Conservation (phyloP, 2,329 filamentous ascomycete species). For the Botrytis pseudocinerea region DNA sequence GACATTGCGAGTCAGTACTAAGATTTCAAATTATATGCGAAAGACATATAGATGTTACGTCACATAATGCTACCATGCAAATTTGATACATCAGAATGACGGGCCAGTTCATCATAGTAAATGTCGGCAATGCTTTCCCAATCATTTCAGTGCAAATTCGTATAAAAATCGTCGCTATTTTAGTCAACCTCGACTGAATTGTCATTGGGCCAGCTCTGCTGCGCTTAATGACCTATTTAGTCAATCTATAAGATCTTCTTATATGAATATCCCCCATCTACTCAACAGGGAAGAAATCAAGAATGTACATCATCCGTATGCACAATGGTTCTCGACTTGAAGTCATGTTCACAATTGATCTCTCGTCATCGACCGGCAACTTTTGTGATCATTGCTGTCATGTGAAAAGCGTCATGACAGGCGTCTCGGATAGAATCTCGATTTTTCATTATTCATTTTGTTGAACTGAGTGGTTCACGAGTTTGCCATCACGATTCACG, state of each 20-base stretch:
- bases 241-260: conserved; percentile 14
- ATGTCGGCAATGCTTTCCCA: background rate
- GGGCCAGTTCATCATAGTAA: background rate
- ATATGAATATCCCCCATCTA: background rate
- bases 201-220: background rate
- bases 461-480: background rate
- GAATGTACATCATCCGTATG: background rate
- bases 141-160: background rate
- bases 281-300: background rate
- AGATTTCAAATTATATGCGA: background rate
- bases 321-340: background rate
- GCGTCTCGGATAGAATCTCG: background rate
- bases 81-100: background rate
- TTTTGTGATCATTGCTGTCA: background rate
- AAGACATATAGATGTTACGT: background rate
- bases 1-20: background rate
- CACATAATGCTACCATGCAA: background rate
- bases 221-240: no score
- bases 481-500: background rate
- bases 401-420: background rate
- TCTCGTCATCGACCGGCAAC: background rate
- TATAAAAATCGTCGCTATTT: background rate
- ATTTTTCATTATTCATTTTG: background rate
- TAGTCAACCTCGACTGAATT: no score
- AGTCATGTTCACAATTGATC: background rate